These are phyloP conservation scores for Botryococcus braunii DNA, from an alignment of 163 green algal genomes.

Conservation along the genomic window DNA sequence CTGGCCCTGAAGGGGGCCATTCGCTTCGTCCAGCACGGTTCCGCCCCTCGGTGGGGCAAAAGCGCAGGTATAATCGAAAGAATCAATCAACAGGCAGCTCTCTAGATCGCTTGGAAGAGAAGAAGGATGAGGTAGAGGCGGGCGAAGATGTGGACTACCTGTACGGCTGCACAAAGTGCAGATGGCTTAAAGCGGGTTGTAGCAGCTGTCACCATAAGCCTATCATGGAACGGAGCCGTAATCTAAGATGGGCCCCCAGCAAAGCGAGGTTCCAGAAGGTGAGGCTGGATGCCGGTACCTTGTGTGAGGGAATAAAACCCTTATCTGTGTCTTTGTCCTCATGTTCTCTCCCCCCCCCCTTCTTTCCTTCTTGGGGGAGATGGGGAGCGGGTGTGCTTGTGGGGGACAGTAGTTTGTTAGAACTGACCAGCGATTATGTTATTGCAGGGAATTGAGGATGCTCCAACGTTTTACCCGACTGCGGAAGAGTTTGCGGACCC, in stretches of 20 bases:
- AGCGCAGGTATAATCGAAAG: neutral
- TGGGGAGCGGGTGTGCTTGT: no score
- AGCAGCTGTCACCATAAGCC: conserved; percentile 30
- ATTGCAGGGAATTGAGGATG: conserved; percentile 11
- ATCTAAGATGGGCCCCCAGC: conserved; percentile 30
- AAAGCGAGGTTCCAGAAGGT: conserved; percentile 23
- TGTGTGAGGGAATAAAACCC: no score
- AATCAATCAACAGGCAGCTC: neutral
- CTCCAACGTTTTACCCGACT: conserved; percentile 65
- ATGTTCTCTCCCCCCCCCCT: neutral
- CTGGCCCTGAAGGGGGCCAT: neutral
- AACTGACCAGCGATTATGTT: no score
- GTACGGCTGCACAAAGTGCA: conserved; percentile 29
- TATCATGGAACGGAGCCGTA: conserved; percentile 21
- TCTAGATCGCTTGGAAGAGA: neutral
- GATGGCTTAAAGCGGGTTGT: conserved; percentile 37
- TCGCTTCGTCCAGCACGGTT: neutral
- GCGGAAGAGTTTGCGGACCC: conserved; percentile 79
- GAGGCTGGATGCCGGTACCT: no score
- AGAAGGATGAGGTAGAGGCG: neutral
- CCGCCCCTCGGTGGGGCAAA: neutral
- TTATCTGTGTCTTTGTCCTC: no score
- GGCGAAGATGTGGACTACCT: conserved; percentile 20
- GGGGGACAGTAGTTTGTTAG: no score
- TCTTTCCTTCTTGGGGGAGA: neutral